These are phyloP conservation scores for Benincasa hispida DNA, from an alignment of 306 rosid genomes.

Conservation along the genomic window DNA sequence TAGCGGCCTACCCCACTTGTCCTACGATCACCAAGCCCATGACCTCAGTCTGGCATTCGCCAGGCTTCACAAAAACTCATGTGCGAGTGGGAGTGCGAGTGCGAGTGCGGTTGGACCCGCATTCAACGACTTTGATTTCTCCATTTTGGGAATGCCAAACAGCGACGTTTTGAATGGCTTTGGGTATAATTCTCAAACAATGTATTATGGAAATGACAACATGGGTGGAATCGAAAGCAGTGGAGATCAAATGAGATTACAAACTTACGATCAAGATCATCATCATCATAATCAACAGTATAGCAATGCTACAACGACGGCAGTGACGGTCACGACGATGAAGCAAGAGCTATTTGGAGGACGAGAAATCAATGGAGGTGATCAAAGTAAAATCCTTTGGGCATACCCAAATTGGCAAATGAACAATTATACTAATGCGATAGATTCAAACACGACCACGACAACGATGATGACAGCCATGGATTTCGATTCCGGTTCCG, in stretches of 20 bases:
- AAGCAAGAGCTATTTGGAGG: slow-evolving; percentile 8
- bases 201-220: background rate
- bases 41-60: slow-evolving; percentile 1
- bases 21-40: slow-evolving; percentile 6
- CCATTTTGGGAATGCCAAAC: background rate
- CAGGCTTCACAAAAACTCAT: background rate
- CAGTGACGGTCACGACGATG: background rate
- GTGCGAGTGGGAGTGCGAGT: background rate
- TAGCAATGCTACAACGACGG: slow-evolving; percentile 1
- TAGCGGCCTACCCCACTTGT: background rate
- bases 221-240: background rate
- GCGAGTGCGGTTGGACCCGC: background rate
- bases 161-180: background rate
- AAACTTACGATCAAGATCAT: background rate
- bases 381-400: background rate
- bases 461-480: background rate
- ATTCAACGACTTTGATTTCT: background rate
- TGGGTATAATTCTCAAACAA: background rate
- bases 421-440: background rate
- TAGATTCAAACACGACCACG: background rate
- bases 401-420: slow-evolving; percentile 7
- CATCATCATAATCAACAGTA: background rate
- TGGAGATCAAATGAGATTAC: background rate
- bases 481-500: background rate
- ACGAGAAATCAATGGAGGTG: background rate